phyloP scores from a whole-genome alignment of 306 rosid species.

The Sicyos baderoa region DNA sequence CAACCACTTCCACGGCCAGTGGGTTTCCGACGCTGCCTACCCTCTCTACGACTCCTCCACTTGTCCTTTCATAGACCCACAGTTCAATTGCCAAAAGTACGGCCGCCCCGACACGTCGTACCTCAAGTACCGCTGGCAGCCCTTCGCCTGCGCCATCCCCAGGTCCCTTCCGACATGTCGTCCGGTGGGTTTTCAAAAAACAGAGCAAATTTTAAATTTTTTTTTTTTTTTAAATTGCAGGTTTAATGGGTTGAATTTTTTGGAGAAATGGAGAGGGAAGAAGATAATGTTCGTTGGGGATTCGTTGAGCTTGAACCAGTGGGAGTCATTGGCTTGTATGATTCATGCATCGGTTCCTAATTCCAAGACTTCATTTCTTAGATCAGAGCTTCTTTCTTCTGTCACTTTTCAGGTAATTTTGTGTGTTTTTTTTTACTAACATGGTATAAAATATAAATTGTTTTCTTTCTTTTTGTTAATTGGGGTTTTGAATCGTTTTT shows the following conservation, averaged over 20 bases:
- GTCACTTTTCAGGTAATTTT: slow-evolving; percentile 59
- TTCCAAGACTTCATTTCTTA: slow-evolving; percentile 37
- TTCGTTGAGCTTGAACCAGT: slow-evolving; percentile 79
- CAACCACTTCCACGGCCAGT: slow-evolving; percentile 51
- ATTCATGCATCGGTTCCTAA: slow-evolving; percentile 73
- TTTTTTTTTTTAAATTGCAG: slow-evolving; percentile 24
- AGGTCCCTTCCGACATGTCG: slow-evolving; percentile 29
- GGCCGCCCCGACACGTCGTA: slow-evolving; percentile 63
- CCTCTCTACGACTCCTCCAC: slow-evolving; percentile 60
- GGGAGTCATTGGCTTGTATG: slow-evolving; percentile 80
- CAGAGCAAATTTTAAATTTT: background rate
- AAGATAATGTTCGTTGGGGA: slow-evolving; percentile 96
- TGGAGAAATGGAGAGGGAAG: slow-evolving; percentile 72
- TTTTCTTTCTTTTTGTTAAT: background rate
- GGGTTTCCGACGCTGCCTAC: slow-evolving; percentile 70
- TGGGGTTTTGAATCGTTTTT: background rate
- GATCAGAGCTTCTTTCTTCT: slow-evolving; percentile 38
- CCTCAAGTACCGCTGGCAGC: slow-evolving; percentile 74
- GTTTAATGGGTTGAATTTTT: slow-evolving; percentile 61
- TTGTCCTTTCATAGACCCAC: slow-evolving; percentile 87
- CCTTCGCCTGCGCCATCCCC: slow-evolving; percentile 62
- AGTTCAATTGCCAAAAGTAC: slow-evolving; percentile 70
- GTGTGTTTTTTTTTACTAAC: background rate
- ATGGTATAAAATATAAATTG: background rate
- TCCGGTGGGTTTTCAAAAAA: background rate